A percentile compares a stretch with the other conserved stretches of the same genome.
Evolutionary conservation across 2,329 filamentous ascomycete species (phyloP).

Genomic region (Monosporascus sp.): DNA sequence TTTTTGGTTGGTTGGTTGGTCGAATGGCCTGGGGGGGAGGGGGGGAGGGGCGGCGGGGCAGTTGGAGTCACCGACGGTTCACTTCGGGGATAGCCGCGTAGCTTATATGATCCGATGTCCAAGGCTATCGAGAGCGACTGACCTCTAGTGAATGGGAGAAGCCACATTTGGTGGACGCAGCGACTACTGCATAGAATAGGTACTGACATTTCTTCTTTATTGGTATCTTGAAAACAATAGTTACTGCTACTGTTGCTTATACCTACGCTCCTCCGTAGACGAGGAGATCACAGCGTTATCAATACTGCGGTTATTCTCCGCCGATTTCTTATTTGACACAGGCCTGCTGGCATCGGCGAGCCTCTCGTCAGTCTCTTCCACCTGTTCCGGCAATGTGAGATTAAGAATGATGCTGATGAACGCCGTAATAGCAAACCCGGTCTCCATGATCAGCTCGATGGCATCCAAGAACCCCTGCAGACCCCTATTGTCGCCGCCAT

Average conservation of each 20-base stretch:
- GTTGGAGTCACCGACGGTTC: too few species aligned
- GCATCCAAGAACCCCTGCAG: slow-evolving; percentile 72
- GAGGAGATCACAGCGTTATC: background rate
- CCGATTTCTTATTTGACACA: slow-evolving; percentile 5
- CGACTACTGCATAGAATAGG: too few species aligned
- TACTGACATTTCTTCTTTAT: too few species aligned
- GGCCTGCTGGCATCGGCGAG: slow-evolving; percentile 7
- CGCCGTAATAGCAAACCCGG: slow-evolving; percentile 69
- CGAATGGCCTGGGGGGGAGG: too few species aligned
- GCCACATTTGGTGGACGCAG: too few species aligned
- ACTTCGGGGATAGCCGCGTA: too few species aligned
- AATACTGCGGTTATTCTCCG: background rate
- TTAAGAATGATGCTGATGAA: slow-evolving; percentile 70
- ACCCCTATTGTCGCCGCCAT: slow-evolving; percentile 59
- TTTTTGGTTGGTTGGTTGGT: too few species aligned
- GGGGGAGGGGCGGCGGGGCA: too few species aligned
- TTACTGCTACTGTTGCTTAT: background rate
- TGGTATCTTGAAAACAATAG: too few species aligned
- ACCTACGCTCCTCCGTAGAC: background rate
- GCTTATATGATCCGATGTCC: too few species aligned
- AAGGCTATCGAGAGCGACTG: too few species aligned
- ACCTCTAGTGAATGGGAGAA: too few species aligned
- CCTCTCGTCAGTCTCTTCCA: slow-evolving; percentile 52
- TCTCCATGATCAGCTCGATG: slow-evolving; percentile 67
- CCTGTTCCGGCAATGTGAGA: slow-evolving; percentile 64